Evolutionary conservation across 176 grass and related monocot genomes (phyloP).

Genomic region (bread wheat (Triticum aestivum)): DNA sequence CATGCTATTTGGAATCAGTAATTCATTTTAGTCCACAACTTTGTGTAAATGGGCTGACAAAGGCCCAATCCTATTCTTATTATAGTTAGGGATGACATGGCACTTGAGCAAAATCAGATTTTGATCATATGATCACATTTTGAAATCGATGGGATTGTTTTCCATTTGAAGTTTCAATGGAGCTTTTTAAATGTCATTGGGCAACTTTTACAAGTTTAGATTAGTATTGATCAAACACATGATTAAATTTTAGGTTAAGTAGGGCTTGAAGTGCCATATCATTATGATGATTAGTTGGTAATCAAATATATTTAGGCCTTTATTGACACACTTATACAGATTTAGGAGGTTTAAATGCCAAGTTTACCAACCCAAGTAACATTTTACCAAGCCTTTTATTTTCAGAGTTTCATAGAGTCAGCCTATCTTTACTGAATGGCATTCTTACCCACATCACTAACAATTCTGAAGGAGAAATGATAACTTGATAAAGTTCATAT

Average conservation of each 20-base stretch:
- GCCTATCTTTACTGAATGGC: background rate
- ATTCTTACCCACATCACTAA: background rate
- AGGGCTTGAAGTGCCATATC: background rate
- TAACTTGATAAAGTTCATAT: background rate
- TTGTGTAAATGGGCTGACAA: background rate
- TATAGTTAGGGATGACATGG: background rate
- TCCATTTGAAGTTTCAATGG: background rate
- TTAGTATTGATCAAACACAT: slow-evolving; percentile 8
- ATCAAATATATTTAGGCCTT: background rate
- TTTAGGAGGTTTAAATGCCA: background rate
- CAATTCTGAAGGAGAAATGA: background rate
- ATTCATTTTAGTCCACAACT: background rate
- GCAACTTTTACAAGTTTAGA: background rate
- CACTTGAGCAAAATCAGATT: background rate
- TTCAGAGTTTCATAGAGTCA: background rate
- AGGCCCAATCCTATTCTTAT: background rate
- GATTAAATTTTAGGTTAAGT: background rate
- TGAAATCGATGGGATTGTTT: background rate
- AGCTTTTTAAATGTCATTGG: background rate
- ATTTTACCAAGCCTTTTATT: slow-evolving; percentile 17
- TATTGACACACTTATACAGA: background rate
- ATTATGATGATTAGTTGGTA: background rate
- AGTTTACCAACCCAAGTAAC: background rate
- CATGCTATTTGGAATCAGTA: background rate
- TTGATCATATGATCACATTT: background rate